A percentile compares a stretch with the other conserved stretches of the same genome.
Conservation (phyloP, 768 basidiomycete species). For the Tylopilus cervinicoccineus region DNA sequence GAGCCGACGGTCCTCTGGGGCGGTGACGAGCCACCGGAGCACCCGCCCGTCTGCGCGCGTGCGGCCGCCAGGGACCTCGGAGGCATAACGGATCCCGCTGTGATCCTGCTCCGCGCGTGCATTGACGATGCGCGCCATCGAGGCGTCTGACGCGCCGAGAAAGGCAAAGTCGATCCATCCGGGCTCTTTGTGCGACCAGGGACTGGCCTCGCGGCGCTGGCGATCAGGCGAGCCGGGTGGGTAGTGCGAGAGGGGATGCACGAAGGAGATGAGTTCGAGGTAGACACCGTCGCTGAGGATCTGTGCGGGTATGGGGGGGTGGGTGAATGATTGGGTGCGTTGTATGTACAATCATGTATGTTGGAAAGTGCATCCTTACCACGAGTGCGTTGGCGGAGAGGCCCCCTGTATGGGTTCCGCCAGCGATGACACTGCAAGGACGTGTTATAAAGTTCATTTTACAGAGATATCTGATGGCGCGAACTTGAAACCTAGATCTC, state of each 20-base stretch:
- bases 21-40: slow-evolving; percentile 56
- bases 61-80: slow-evolving; percentile 52
- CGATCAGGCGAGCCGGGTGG: slow-evolving; percentile 47
- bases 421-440: slow-evolving; percentile 53
- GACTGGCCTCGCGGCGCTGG: slow-evolving; percentile 39
- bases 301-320: slow-evolving; percentile 1
- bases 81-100: slow-evolving; percentile 38
- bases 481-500: slow-evolving; percentile 64
- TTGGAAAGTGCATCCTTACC: slow-evolving; percentile 29
- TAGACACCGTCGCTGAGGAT: slow-evolving; percentile 48
- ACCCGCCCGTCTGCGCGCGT: slow-evolving; percentile 50
- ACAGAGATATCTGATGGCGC: slow-evolving; percentile 7
- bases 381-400: slow-evolving; percentile 63
- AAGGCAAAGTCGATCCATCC: slow-evolving; percentile 72
- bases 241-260: slow-evolving; percentile 49
- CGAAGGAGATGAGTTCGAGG: slow-evolving; percentile 69
- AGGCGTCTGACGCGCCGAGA: slow-evolving; percentile 46
- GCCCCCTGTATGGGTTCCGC: slow-evolving; percentile 63
- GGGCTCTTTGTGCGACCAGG: slow-evolving; percentile 50
- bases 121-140: slow-evolving; percentile 54
- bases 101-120: slow-evolving; percentile 40
- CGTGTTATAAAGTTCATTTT: neutral
- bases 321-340: neutral
- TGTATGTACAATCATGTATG: neutral
- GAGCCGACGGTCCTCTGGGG: slow-evolving; percentile 26